phyloP scores from a whole-genome alignment of 2,329 filamentous ascomycete species.

The Pyrenophora seminiperda region DNA sequence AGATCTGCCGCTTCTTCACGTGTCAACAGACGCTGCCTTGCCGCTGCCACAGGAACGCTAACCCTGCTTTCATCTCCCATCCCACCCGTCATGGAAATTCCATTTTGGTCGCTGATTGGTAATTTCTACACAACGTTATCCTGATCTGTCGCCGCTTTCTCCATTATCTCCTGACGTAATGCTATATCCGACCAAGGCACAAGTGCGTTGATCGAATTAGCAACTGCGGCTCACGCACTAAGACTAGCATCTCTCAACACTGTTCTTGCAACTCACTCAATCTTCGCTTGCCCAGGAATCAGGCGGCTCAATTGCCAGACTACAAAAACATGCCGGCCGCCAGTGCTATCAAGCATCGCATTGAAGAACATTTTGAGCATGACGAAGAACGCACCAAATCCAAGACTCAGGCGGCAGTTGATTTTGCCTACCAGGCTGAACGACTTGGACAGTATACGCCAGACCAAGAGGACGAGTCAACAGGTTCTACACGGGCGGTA shows the following conservation, averaged over 20 bases:
- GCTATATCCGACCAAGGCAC: slow-evolving; percentile 12
- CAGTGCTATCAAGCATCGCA: slow-evolving; percentile 23
- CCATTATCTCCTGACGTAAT: slow-evolving; percentile 16
- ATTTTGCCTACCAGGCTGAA: slow-evolving; percentile 66
- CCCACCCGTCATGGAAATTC: slow-evolving; percentile 1
- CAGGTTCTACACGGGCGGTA: slow-evolving; percentile 60
- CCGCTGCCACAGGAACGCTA: slow-evolving; percentile 1
- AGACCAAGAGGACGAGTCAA: slow-evolving; percentile 49
- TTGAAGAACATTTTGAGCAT: slow-evolving; percentile 21
- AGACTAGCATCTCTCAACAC: slow-evolving; percentile 4
- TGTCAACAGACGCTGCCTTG: not conserved
- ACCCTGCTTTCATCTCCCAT: slow-evolving; percentile 16
- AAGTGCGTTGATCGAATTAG: slow-evolving; percentile 8
- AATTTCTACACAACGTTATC: slow-evolving; percentile 7
- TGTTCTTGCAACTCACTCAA: not conserved
- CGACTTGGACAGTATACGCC: slow-evolving; percentile 51
- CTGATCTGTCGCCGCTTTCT: slow-evolving; percentile 6
- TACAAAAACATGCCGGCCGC: slow-evolving; percentile 30
- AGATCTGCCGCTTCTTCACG: slow-evolving; percentile 5
- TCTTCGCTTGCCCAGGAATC: not conserved
- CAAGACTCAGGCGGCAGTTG: slow-evolving; percentile 53
- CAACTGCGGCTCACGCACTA: slow-evolving; percentile 8
- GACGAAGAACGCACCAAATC: slow-evolving; percentile 30
- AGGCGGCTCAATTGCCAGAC: not conserved
- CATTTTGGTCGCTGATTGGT: slow-evolving; percentile 18